A percentile compares a stretch with the other conserved stretches of the same genome.
Conservation (phyloP, 768 basidiomycete genomes). For the Agrocybe praecox region DNA sequence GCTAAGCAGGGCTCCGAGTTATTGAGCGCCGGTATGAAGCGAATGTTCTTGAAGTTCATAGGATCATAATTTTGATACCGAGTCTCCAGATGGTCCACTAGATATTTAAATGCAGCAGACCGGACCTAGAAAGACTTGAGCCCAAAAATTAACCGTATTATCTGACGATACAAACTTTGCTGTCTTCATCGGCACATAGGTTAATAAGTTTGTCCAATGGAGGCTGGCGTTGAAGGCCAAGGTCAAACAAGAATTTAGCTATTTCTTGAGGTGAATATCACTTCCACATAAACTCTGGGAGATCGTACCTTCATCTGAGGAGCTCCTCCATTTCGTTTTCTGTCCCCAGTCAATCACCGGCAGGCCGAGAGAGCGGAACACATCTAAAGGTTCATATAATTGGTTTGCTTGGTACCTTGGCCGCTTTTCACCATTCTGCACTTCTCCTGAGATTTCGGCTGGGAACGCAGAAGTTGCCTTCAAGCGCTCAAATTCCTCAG, state of each 20-base stretch:
- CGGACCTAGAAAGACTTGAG: slow-evolving; percentile 35
- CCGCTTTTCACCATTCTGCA: slow-evolving; percentile 32
- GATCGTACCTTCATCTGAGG: slow-evolving; percentile 81
- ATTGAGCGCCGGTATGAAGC: slow-evolving; percentile 80
- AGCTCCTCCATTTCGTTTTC: slow-evolving; percentile 74
- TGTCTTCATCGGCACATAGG: slow-evolving; percentile 63
- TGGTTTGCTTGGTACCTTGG: slow-evolving; percentile 65
- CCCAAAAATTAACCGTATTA: background rate
- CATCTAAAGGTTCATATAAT: slow-evolving; percentile 83
- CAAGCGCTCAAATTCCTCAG: slow-evolving; percentile 50
- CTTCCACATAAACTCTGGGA: background rate
- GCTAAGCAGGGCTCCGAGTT: slow-evolving; percentile 56
- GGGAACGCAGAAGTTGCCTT: slow-evolving; percentile 80
- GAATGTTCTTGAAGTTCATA: slow-evolving; percentile 52
- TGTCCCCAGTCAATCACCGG: slow-evolving; percentile 90
- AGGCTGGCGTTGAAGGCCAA: slow-evolving; percentile 73
- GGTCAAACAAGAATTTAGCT: slow-evolving; percentile 81
- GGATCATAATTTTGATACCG: slow-evolving; percentile 65
- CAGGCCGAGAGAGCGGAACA: slow-evolving; percentile 70
- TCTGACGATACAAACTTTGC: slow-evolving; percentile 26
- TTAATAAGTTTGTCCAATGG: slow-evolving; percentile 65
- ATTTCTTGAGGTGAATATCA: background rate
- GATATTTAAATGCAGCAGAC: slow-evolving; percentile 74
- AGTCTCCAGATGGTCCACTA: slow-evolving; percentile 70
- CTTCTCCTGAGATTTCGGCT: slow-evolving; percentile 42